Evolutionary conservation across 768 basidiomycete genomes (phyloP).

Genomic region (Pisolithus orientalis): DNA sequence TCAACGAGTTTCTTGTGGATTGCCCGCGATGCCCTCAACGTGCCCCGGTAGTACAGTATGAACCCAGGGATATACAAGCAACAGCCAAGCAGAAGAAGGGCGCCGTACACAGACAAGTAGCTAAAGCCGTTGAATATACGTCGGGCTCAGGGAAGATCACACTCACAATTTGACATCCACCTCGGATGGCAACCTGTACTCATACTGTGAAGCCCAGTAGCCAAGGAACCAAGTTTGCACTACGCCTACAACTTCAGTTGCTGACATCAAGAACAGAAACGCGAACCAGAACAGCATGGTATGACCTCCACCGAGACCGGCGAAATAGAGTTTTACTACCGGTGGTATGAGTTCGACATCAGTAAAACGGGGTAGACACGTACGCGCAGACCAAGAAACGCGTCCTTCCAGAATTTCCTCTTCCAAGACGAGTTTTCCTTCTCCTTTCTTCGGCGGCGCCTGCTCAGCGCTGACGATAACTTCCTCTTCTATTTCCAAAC

Average conservation of each 20-base stretch:
- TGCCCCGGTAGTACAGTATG: constrained; percentile 40
- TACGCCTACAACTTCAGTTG: constrained; percentile 16
- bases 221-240: constrained; percentile 40
- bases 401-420: constrained; percentile 61
- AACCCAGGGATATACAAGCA: constrained; percentile 29
- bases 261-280: constrained; percentile 11
- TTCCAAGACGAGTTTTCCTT: constrained; percentile 56
- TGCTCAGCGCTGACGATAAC: constrained; percentile 15
- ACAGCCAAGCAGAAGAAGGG: constrained; percentile 28
- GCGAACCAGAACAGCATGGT: constrained; percentile 28
- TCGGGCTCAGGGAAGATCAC: not conserved
- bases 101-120: constrained; percentile 41
- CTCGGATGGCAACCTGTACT: constrained; percentile 24
- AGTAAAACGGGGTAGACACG: constrained; percentile 6
- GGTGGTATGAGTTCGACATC: not conserved
- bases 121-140: constrained; percentile 22
- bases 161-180: constrained; percentile 31
- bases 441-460: constrained; percentile 15
- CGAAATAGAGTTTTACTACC: constrained; percentile 23
- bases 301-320: constrained; percentile 18
- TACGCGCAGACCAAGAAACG: constrained; percentile 45
- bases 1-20: constrained; percentile 49
- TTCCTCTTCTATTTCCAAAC: constrained; percentile 10
- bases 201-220: constrained; percentile 40
- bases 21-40: constrained; percentile 44